These are phyloP conservation scores for Tuber melanosporum DNA, from an alignment of 495 filamentous ascomycete species.

Conservation along the genomic window DNA sequence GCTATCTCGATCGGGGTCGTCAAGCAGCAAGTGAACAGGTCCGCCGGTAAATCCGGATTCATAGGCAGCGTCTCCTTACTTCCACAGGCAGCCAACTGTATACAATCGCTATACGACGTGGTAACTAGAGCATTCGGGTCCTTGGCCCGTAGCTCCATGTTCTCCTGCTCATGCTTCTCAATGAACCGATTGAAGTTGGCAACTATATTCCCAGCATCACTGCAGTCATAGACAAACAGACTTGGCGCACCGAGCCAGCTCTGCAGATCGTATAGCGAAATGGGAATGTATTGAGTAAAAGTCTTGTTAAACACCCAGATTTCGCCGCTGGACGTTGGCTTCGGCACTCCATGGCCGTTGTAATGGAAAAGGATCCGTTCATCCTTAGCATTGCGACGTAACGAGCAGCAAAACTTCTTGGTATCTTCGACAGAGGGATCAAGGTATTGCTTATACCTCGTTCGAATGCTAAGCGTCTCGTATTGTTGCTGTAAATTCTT, in stretches of 20 bases:
- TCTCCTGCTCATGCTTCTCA: conserved; percentile 85
- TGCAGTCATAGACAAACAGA: conserved; percentile 95
- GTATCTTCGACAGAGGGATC: conserved; percentile 96
- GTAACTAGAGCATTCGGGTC: conserved; percentile 66
- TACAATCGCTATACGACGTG: conserved; percentile 66
- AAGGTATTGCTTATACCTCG: conserved; percentile 90
- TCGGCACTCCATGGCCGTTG: conserved; percentile 97
- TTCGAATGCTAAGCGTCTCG: conserved; percentile 85
- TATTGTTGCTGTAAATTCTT: conserved; percentile 93
- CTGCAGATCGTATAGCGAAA: conserved; percentile 92
- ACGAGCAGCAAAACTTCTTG: conserved; percentile 84
- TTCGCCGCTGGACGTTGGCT: conserved; percentile 90
- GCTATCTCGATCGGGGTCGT: conserved; percentile 97
- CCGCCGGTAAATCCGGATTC: conserved; percentile 89
- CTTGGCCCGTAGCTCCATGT: conserved; percentile 60
- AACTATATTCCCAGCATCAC: conserved; percentile 90
- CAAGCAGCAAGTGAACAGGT: conserved; percentile 92
- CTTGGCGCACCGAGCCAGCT: conserved; percentile 92
- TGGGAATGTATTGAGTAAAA: conserved; percentile 97
- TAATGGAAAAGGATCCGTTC: conserved; percentile 95
- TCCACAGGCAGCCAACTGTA: conserved; percentile 87
- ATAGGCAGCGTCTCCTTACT: conserved; percentile 88
- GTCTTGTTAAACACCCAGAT: conserved; percentile 99
- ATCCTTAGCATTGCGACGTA: conserved; percentile 86
- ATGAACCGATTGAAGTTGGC: conserved; percentile 89